Base-by-base conservation (phyloP, 768 basidiomycete species). In the Phaeotremella skinneri region DNA sequence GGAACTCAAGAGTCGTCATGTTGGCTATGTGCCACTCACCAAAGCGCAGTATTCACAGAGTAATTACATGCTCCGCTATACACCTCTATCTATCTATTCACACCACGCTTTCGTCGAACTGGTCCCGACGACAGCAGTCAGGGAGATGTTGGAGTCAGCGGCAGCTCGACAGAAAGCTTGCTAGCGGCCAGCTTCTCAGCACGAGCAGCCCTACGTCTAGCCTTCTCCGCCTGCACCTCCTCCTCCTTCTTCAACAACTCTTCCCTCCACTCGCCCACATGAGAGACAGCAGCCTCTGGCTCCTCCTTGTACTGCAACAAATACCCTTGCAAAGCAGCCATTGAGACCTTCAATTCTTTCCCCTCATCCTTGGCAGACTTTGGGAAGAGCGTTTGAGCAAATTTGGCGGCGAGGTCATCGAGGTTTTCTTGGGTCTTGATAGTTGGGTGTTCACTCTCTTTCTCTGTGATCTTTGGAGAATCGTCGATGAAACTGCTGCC, bases 271-370 rank as follows among this genome's bases (percentile, higher is more conserved):
- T 85, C 85, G 25, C 75, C 81, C 27, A 87, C 87, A 74, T 91
- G 89, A 3, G 85, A 85, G 7, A 91, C 90, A 62, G 86, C 88
- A 13, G 11, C 21, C 76, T 81, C 81, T 0, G 88, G 87, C 13
- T 82, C 77, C 4, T 79, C 80, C 73, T 89, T 88, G 78, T 87
- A 82, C 23, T 79, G 76, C 84, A 90, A 85, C 56, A 90, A 74
- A 72, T 84, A 88, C 5, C 89, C 91, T 79, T 94, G 92, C 58
- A 96, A 80, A 58, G 89, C 87, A 21, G 91, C 91, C 76, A 92
- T 89, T 30, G 45, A 45, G 45, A 32, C 14, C 7, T 17, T 37
- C 9, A 37, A 7, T 37, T 7, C 9, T 17, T 14, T 39, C 16
- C 14, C 11, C 3, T 51, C 37, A n/a, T 7, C 23, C 5, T 56